Conservation (phyloP, 331 rosid species). For the Dryas integrifolia region DNA sequence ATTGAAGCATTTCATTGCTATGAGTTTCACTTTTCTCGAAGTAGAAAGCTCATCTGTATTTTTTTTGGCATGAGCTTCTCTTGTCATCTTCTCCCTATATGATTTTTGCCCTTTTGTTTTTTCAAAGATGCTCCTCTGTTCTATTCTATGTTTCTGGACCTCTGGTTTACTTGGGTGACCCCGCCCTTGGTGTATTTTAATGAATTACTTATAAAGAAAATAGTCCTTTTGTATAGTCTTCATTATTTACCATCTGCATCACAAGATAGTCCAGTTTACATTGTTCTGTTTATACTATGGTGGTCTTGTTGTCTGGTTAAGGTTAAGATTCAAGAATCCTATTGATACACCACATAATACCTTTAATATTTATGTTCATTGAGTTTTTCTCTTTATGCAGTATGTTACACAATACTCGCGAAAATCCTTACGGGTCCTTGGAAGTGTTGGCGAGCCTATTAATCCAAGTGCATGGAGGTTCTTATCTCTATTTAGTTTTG, state of each 20-base stretch:
- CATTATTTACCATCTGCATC: constrained; percentile 1
- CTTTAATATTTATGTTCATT: constrained; percentile 1
- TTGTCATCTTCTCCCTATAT: neutral
- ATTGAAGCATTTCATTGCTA: neutral
- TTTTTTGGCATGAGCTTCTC: neutral
- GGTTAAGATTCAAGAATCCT: neutral
- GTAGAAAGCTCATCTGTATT: neutral
- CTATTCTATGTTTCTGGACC: neutral
- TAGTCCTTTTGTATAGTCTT: constrained; percentile 3
- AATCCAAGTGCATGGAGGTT: constrained; percentile 99
- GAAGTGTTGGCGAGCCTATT: constrained; percentile 99
- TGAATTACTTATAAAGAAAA: constrained; percentile 3
- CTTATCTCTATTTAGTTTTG: constrained; percentile 12
- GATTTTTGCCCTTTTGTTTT: neutral
- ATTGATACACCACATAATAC: neutral
- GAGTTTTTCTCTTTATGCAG: constrained; percentile 42
- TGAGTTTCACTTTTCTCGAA: neutral
- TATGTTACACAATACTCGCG: constrained; percentile 76
- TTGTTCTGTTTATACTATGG: neutral
- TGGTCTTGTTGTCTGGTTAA: constrained; percentile 4
- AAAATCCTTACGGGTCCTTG: constrained; percentile 83
- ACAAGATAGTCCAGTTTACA: neutral
- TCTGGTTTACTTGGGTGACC: constrained; percentile 2
- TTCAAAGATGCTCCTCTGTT: neutral
- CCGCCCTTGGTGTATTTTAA: neutral